Conservation (phyloP, 192 early-diverging fungal species). For the Mortierella antarctica region DNA sequence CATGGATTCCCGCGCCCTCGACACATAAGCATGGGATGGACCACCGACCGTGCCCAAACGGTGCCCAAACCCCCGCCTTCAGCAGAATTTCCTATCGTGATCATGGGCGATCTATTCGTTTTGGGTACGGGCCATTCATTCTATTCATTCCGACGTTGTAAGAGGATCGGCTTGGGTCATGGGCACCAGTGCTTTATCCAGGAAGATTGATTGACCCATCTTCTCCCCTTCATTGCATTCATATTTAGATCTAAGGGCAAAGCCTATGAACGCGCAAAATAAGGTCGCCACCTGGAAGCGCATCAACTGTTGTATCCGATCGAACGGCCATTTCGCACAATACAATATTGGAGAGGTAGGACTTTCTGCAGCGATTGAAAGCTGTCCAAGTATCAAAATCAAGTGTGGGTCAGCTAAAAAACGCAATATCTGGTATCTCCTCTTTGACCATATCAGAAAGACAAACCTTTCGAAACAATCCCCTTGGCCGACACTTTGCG, state of each 20-base stretch:
- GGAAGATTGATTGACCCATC: neutral
- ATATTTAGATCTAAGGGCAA: slow-evolving; percentile 20
- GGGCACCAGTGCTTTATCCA: too few relatives aligned
- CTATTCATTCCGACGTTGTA: neutral
- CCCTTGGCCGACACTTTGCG: slow-evolving; percentile 39
- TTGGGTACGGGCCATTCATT: slow-evolving; percentile 21
- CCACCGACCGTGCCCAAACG: slow-evolving; percentile 3
- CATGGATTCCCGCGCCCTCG: slow-evolving; percentile 24
- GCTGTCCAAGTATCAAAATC: neutral
- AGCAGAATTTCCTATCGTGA: slow-evolving; percentile 28
- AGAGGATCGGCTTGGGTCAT: too few relatives aligned
- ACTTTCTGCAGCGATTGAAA: neutral
- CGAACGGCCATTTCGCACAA: slow-evolving; percentile 43
- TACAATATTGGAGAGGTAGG: slow-evolving; percentile 42
- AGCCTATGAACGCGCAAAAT: slow-evolving; percentile 20
- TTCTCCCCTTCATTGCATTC: neutral
- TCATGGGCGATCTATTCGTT: slow-evolving; percentile 32
- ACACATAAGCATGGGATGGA: slow-evolving; percentile 27
- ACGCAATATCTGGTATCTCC: neutral
- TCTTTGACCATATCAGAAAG: slow-evolving; percentile 8
- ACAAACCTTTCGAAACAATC: slow-evolving; percentile 50
- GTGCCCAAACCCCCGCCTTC: slow-evolving; percentile 31
- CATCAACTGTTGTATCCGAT: slow-evolving; percentile 33
- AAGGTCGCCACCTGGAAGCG: slow-evolving; percentile 38
- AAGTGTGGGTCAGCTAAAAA: neutral